Base-by-base conservation (phyloP, 306 rosid genomes). In the Cucumis melo region DNA sequence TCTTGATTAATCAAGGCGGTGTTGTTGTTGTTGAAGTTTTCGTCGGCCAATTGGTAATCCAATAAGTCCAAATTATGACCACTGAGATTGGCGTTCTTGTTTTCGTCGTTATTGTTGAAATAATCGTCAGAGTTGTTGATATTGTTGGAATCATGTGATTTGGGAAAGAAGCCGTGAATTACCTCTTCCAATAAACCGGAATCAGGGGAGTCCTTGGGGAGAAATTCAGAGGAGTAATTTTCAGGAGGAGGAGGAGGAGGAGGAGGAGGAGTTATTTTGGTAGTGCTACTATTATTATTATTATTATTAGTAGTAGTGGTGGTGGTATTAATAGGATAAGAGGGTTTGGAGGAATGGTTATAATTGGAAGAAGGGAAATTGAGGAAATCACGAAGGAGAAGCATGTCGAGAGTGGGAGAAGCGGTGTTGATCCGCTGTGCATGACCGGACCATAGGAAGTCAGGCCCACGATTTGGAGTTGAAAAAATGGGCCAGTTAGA, bases 331-430 rank as follows among this genome's bases (percentile, higher is more conserved):
- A 27, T 27, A 0, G 66, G 23, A 55, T 0, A 19, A 11, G 65
- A 8, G 15, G 64, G 62, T 2, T 65, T 65, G 4, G 50, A 7
- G 4, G 50, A 7, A 54, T 50, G 23, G 32, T 17, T 58, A 54
- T 24, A 8, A 42, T 46, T 68, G 20, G 81, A 59, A 10, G 86
- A 79, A 76, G 87, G 75, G 58, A 70, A 77, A 24, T 61, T 63
- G 7, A 88, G 73, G 12, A 88, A 82, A 54, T 90, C 89, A 15
- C 89, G 84, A 56, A 87, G 78, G 15, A 92, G 86, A 20, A 87
- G 84, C 91, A 81, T 86, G 80, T 92, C 87, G 1, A 86, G 74
- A 44, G 32, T 17, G 13, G 57, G 44, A 20, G 82, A 23, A 59
- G 78, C 60, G 5, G 74, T 79, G 20, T 83, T 15, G 73, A 78